Evolutionary conservation across 140 eudicot species (phyloP), one percentile per base, ranked within the genome.

Genomic region (Ambrosia hybrid): DNA sequence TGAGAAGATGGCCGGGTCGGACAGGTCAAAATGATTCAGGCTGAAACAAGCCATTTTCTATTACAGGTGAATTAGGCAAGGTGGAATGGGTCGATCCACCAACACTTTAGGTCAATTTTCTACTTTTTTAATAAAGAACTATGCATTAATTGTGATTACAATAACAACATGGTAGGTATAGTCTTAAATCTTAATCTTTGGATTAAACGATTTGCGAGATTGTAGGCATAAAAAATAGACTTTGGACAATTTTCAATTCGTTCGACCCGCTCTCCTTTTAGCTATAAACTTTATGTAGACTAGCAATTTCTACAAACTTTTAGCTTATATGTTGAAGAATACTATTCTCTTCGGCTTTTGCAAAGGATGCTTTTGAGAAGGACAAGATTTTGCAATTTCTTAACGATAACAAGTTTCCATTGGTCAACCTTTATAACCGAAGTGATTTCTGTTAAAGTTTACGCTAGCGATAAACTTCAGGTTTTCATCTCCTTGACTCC

Each of bases 401-500:
- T 91, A 89, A 79, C 4, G 67, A 80, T 58, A 87, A 93, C 86
- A 93, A 88, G 82, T 90, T 93, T 73, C 97, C 98, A 4, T 68
- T 93, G 71, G 97, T 90, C 81, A n/a, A 90, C 97, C 3, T 57
- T 82, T 57, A 63, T 93, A 74, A 84, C 97, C 46, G 98, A 93
- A 74, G 77, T 90, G 14, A 93, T 90, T 80, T 87, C 98, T 61
- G 91, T 85, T 53, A 90, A 79, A 87, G 89, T 93, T 49, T 90
- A 87, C 74, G 64, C 96, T 77, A 84, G 84, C 51, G 81, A 77
- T 43, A 88, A 84, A 75, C 82, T 83, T 48, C 98, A 93, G 98
- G 98, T 93, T 70, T 34, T 63, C 51, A 63, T 61, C 67, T 8
- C 45, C 45, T 4, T 39, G 45, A 39, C 52, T 46, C 51, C 34